phyloP scores from a whole-genome alignment of 495 filamentous ascomycete genomes.

The Amniculicola lignicola region DNA sequence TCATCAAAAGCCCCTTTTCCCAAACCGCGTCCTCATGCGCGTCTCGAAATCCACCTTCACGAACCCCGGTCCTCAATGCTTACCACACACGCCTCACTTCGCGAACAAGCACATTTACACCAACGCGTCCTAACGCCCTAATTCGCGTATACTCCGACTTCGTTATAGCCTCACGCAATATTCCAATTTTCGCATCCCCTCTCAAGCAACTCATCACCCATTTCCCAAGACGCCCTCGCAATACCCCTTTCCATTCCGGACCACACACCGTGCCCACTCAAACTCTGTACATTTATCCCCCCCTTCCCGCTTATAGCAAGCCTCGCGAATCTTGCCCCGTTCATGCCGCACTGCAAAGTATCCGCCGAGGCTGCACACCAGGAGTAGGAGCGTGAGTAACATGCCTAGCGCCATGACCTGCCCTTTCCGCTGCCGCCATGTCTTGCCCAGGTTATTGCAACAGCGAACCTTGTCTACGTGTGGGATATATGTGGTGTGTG shows the following conservation, averaged over 20 bases:
- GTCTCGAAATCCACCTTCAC: too few species aligned
- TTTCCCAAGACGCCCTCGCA: conserved; percentile 10
- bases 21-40: too few species aligned
- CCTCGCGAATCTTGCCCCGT: neutral
- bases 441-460: neutral
- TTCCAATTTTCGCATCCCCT: too few species aligned
- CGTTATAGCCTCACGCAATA: too few species aligned
- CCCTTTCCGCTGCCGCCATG: conserved; percentile 9
- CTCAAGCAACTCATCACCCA: too few species aligned
- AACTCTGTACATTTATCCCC: conserved; percentile 11
- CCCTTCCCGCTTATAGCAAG: conserved; percentile 5
- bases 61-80: too few species aligned
- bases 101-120: too few species aligned
- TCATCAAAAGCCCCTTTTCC: too few species aligned
- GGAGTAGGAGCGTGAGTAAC: conserved; percentile 4
- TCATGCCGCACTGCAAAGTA: conserved; percentile 6
- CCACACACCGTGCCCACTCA: conserved; percentile 17
- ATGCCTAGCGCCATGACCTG: neutral
- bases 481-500: neutral
- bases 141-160: too few species aligned
- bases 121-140: too few species aligned
- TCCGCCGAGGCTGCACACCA: conserved; percentile 6
- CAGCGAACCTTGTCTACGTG: neutral
- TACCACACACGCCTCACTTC: too few species aligned
- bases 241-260: conserved; percentile 11